Evolutionary conservation across 768 basidiomycete species (phyloP), one percentile per base, ranked within the genome.

Genomic region (Gyrodon lividus): DNA sequence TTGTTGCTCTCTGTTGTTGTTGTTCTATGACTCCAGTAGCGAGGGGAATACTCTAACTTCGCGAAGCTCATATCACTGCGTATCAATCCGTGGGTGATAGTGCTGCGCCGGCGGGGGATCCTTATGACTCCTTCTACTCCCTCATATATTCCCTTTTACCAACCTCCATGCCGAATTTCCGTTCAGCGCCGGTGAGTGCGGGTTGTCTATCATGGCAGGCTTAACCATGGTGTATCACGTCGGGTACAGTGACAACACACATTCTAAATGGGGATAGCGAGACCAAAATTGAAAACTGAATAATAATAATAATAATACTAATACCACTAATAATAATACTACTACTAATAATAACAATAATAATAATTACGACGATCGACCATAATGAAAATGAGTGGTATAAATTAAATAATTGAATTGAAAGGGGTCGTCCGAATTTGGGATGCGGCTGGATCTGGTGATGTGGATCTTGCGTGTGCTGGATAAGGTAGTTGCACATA

Each of bases 331-430:
- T n/a, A n/a, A n/a, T n/a, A n/a, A n/a, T n/a, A n/a, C n/a, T n/a
- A n/a, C n/a, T n/a, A 51, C 38, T 54, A 44, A 39, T 41, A 51
- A 42, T 48, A 39, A 24, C 23, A 44, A 9, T 23, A 50, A 60
- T 48, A 37, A 34, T 50, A 35, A 63, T 67, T 59, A 65, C 58
- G 53, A 53, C 64, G 68, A 69, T 68, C 65, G 65, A 67, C 65
- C 65, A 70, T 70, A 68, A 67, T 65, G 51, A 66, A 66, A 58
- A 53, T 35, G 48, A 48, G 43, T 31, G 47, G 24, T 45, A 50
- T 60, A 60, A 68, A 63, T 68, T 67, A 67, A 68, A 68, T 67
- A 67, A 66, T 62, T 61, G 57, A 67, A 66, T 64, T 55, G 46
- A 48, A 58, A 57, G 33, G 46, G 49, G 39, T 62, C 50, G 43